Evolutionary conservation across 306 rosid species (phyloP), one percentile per base, ranked within the genome.

Genomic region (Arachis hypogaea): DNA sequence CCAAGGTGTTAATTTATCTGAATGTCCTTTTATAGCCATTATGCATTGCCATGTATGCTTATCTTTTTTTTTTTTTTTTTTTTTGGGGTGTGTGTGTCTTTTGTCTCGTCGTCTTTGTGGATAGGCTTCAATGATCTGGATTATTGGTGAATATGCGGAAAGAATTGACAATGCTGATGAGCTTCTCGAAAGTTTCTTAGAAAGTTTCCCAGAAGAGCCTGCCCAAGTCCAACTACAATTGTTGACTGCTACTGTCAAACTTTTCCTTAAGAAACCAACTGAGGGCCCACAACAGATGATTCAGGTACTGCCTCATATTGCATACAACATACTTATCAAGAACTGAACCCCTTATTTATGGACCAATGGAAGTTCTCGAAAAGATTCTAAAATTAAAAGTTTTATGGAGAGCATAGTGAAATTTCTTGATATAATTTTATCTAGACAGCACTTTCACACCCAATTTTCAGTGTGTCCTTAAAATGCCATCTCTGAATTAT

Each of bases 281-380:
- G 97, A 95, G 85, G 97, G 96, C 46, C 99, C 99, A 9, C 99
- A 95, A 84, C 99, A 95, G 74, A 95, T 95, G 99, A 95, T 95
- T 78, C 99, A 95, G 99, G 99, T 95, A 66, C 66, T 50, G 56
- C 59, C 78, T 59, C 28, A 68, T 78, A 68, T 63, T 50, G 12
- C 28, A 43, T 40, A n/a, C 46, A 28, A 50, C 69, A 43, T 6
- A 43, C 46, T 43, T 43, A 9, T 43, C 46, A 43, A 4, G 9
- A 43, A 43, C 46, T 43, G 9, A 43, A 43, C 2, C 46, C 5
- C 46, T 43, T 43, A 1, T 43, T 43, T 43, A 43, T 43, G 46
- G 46, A 43, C 46, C 46, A 43, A 6, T 6, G 46, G 46, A 43
- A 43, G 46, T 43, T 43, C 7, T 43, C 5, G 46, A 7, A 5